Base-by-base conservation (phyloP, 2,329 filamentous ascomycete species). In the Elsinoe perseae region DNA sequence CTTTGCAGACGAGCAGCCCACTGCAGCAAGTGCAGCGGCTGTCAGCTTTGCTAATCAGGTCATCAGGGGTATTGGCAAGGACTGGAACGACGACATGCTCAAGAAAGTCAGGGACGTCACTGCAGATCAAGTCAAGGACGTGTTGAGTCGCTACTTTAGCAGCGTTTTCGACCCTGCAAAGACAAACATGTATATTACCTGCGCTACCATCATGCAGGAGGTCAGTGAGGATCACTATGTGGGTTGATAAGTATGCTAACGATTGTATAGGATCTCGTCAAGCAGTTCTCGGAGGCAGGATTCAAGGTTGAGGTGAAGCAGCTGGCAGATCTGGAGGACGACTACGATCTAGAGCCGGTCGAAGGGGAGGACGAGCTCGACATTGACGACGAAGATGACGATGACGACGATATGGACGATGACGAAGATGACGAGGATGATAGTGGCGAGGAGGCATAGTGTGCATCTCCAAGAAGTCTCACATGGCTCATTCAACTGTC, bases 1-100 rank as follows among this genome's bases (percentile, higher is more conserved):
- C 52, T 87, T 95, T 66, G 93, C 91, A 1, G 89, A 95, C 63
- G 88, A 95, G 66, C 89, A 96, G 70, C 80, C 86, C 1, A 96
- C 88, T 0, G 88, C 95, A 79, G 81, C 85, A 5, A 82, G 80
- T 42, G 91, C 93, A 0, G 93, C 91, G 0, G 80, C 85, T 65
- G 83, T 87, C 63, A 92, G 89, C 66, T 98, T 95, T 69, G 78
- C 91, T 9, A 82, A 86, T 58, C 82, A 88, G 57, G 91, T 95
- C 4, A 80, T 97, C 50, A 80, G 86, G 12, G 85, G 82, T 1
- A 76, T 96, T 28, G 81, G 84, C 3, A 83, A 83, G 57, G 86
- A 90, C 50, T 95, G 89, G 77, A 87, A 84, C 64, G 82, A 86
- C 64, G 80, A 83, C 65, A 81, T 95, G 62, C 76, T 98, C 61